These are phyloP conservation scores for Fusarium marasasianum DNA, from an alignment of 2,329 filamentous ascomycete genomes.

Conservation along the genomic window DNA sequence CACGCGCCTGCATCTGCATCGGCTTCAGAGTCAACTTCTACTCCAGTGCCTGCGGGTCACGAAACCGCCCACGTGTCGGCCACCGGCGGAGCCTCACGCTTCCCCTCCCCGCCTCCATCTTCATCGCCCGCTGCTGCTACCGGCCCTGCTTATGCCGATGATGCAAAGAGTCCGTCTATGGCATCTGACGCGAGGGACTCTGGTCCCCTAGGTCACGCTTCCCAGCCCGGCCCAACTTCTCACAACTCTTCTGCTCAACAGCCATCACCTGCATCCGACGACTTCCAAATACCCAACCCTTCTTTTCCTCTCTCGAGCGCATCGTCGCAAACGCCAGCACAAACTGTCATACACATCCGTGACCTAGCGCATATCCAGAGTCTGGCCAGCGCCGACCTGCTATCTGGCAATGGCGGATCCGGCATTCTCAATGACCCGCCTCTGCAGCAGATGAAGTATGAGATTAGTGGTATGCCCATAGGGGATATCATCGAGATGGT, in stretches of 20 bases:
- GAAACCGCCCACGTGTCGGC: constrained; percentile 43
- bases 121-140: constrained; percentile 58
- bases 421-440: constrained; percentile 62
- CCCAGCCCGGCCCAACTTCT: constrained; percentile 32
- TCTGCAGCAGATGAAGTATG: constrained; percentile 74
- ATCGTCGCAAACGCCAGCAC: constrained; percentile 46
- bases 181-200: constrained; percentile 52
- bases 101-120: constrained; percentile 65
- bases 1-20: constrained; percentile 29
- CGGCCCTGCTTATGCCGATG: constrained; percentile 50
- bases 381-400: constrained; percentile 81
- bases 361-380: constrained; percentile 92
- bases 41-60: constrained; percentile 36
- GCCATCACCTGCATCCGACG: constrained; percentile 51
- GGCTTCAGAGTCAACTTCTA: constrained; percentile 34
- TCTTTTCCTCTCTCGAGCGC: constrained; percentile 47
- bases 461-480: constrained; percentile 98
- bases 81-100: constrained; percentile 55
- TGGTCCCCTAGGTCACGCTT: constrained; percentile 42
- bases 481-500: constrained; percentile 99
- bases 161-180: constrained; percentile 60
- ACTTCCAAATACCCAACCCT: constrained; percentile 50
- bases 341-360: constrained; percentile 77
- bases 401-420: constrained; percentile 58
- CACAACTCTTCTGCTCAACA: constrained; percentile 40